These are phyloP conservation scores for Monosporozyma aerobia DNA, from an alignment of 805 yeast species.

Conservation along the genomic window DNA sequence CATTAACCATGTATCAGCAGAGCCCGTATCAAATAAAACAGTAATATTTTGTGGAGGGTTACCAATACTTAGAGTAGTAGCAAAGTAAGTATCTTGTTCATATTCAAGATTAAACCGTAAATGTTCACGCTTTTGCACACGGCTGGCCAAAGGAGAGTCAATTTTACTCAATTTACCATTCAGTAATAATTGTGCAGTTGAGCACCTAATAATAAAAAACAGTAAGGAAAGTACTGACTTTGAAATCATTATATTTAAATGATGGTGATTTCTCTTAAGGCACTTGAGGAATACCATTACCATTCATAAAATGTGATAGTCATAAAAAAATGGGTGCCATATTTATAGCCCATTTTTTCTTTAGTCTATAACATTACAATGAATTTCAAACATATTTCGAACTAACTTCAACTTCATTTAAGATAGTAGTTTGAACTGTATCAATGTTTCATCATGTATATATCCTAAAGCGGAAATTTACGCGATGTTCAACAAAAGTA, in stretches of 20 bases:
- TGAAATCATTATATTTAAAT: background rate
- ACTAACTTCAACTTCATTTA: background rate
- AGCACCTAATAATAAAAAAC: background rate
- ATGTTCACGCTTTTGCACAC: background rate
- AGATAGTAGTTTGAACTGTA: background rate
- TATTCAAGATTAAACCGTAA: constrained; percentile 8
- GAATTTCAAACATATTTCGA: background rate
- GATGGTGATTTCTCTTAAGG: background rate
- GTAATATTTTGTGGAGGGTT: constrained; percentile 35
- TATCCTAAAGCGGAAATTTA: constrained; percentile 4
- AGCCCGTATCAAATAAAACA: constrained; percentile 41
- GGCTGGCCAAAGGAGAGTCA: background rate
- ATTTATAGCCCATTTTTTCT: background rate
- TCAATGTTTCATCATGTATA: constrained; percentile 3
- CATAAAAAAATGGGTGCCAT: background rate
- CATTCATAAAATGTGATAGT: background rate
- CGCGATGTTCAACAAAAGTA: background rate
- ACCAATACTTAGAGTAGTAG: constrained; percentile 30
- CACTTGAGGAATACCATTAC: background rate
- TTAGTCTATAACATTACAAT: background rate
- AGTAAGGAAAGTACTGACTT: background rate
- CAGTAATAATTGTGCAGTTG: background rate
- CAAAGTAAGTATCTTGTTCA: constrained; percentile 21
- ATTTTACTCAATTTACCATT: background rate
- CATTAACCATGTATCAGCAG: constrained; percentile 42